These are phyloP conservation scores for Tylopilus plumbeoviolaceoides DNA, from an alignment of 768 basidiomycete species.

Conservation along the genomic window DNA sequence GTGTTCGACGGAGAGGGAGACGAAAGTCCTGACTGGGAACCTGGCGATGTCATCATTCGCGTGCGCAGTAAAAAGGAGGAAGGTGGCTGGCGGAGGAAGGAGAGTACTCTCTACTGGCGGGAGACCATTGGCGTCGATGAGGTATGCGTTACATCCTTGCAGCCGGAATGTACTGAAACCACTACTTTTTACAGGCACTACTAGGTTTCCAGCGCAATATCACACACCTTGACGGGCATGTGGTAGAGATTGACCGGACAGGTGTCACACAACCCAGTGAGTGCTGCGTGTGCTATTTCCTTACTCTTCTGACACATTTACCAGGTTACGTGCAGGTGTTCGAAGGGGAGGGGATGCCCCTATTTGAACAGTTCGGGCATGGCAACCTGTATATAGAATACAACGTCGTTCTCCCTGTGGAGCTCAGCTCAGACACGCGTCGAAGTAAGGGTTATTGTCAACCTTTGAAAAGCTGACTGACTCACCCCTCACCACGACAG, in stretches of 20 bases:
- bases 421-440: constrained; percentile 62
- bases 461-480: background rate
- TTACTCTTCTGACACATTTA: background rate
- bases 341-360: constrained; percentile 87
- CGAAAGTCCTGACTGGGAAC: constrained; percentile 93
- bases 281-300: constrained; percentile 4
- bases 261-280: constrained; percentile 91
- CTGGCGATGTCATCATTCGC: constrained; percentile 88
- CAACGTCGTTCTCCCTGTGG: constrained; percentile 81
- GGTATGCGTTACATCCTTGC: constrained; percentile 32
- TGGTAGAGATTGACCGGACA: constrained; percentile 61
- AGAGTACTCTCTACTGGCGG: constrained; percentile 86
- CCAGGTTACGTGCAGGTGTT: constrained; percentile 84
- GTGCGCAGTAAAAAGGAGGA: constrained; percentile 73
- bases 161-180: background rate
- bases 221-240: constrained; percentile 87
- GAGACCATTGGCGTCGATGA: constrained; percentile 91
- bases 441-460: constrained; percentile 56
- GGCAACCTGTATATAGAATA: constrained; percentile 94
- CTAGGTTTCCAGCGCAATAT: constrained; percentile 93
- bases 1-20: constrained; percentile 97
- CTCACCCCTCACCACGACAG: constrained; percentile 33
- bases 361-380: constrained; percentile 50
- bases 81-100: constrained; percentile 87
- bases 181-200: constrained; percentile 60